Evolutionary conservation across 2,329 filamentous ascomycete genomes (phyloP), one percentile per base, ranked within the genome.

Genomic region (Colletotrichum echinochloae): DNA sequence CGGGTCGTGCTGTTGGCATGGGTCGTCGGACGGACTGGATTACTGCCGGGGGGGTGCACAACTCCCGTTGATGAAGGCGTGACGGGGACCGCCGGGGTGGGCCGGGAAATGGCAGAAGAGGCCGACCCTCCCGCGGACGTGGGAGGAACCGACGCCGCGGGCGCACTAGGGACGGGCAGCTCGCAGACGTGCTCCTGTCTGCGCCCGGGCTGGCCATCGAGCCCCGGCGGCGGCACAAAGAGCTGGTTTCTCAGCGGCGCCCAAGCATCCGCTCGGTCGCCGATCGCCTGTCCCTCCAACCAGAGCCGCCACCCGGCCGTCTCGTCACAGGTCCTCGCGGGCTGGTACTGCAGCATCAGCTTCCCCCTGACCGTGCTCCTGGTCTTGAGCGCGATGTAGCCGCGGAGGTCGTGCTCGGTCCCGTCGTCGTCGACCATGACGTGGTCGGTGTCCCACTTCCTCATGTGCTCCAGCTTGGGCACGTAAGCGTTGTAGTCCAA

Each of bases 371-470:
- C 30, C 11, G 18, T 54, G 1, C 9, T 1, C 20, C 16, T 12
- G 18, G 9, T 7, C 14, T 16, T 8, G 2, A 28, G 0, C 2
- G 44, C 23, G 12, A 49, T 49, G 48, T 49, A 49, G 1, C 28
- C 48, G 1, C 23, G 12, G 23, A 49, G 23, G 6, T 9, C 5
- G 23, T 28, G 28, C 23, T 28, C 48, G 5, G 4, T 49, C 2
- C 48, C 48, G 23, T 28, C 2, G 14, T 49, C 51, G 20, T 54
- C 30, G 30, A 20, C 16, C 20, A 54, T 8, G 9, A 23, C 1
- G 9, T 7, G 14, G 0, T 14, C 0, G 0, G 23, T 35, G 4
- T 20, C 11, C 51, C 11, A 23, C 2, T 18, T n/a, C 12, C 2
- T 33, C 51, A 5, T 6, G 8, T 54, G 30, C 20, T 35, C 51